Base-by-base conservation (phyloP, 495 filamentous ascomycete genomes). In the Aspergillus carlsbadensis region DNA sequence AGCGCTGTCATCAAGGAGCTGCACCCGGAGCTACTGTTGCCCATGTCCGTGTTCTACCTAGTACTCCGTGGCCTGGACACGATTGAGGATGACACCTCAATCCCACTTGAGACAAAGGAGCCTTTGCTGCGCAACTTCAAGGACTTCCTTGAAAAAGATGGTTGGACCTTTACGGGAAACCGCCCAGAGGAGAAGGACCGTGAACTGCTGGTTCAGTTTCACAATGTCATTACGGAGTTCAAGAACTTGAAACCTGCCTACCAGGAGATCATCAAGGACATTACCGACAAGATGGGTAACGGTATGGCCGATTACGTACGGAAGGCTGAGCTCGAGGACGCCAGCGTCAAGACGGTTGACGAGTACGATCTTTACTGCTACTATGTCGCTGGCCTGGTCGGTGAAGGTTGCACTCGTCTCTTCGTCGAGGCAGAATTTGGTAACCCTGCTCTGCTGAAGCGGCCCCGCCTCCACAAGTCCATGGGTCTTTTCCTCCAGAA, bases 401-500 rank as follows among this genome's bases (percentile, higher is more conserved):
- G 94, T 45, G 92, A 98, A 70, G 94, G 94, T 34, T 72, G 92
- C 50, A 98, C 94, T 10, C 87, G 87, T 14, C 80, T 98, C 21
- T 98, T 98, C 61, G 91, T 98, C 34, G 88, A 91, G 73, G 87
- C 87, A 48, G 81, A 85, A 58, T 87, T 96, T 18, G 94, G 92
- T 33, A 97, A 98, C 74, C 85, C 90, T 1, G 87, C 85, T 24
- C 78, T 98, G 35, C 71, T 94, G 43, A 80, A 90, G 45, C 87
- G 91, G 20, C 84, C 86, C 35, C 78, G 88, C 52, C 82, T 98
- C 15, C 86, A 91, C 50, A 94, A 96, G 72, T 90, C 89, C 39
- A 98, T 98, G 94, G 94, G 94, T 35, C 88, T 95, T 57, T 95
- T 98, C 73, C 72, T 98, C 18, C 94, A 98, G 70, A 96, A 98